phyloP scores from a whole-genome alignment of 2,329 filamentous ascomycete species.

The Claviceps humidiphila region DNA sequence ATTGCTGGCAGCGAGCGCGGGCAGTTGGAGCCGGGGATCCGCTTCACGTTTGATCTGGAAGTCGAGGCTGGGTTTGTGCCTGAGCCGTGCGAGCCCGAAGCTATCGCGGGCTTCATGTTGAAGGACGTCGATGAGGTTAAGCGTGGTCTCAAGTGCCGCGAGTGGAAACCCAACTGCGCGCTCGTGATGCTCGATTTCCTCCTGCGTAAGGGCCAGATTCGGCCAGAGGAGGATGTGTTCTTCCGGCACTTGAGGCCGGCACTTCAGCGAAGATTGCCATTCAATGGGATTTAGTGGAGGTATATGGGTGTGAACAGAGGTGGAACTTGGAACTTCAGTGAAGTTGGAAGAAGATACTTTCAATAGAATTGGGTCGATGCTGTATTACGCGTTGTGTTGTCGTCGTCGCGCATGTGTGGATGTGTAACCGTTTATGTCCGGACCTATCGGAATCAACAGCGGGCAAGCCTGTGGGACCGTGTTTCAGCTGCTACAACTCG shows the following conservation, averaged over 20 bases:
- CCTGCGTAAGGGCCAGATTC: constrained; percentile 16
- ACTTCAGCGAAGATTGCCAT: constrained; percentile 16
- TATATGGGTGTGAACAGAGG: background rate
- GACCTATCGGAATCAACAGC: constrained; percentile 2
- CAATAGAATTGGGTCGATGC: too few species aligned
- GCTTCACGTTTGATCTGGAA: constrained; percentile 23
- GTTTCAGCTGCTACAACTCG: background rate
- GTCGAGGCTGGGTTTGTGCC: constrained; percentile 13
- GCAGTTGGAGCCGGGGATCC: constrained; percentile 25
- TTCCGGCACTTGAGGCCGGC: constrained; percentile 11
- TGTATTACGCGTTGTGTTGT: too few species aligned
- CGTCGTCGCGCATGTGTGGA: too few species aligned
- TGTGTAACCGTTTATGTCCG: background rate
- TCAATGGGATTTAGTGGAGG: constrained; percentile 5
- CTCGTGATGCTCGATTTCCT: constrained; percentile 26
- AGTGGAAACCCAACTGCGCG: constrained; percentile 27
- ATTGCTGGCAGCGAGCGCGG: constrained; percentile 17
- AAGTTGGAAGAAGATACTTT: too few species aligned
- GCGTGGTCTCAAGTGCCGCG: constrained; percentile 11
- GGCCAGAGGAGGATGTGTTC: constrained; percentile 11
- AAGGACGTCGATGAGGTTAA: constrained; percentile 18
- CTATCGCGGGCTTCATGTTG: constrained; percentile 17
- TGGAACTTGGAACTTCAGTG: background rate
- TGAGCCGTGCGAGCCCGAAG: constrained; percentile 13
- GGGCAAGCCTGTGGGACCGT: background rate